Base-by-base conservation (phyloP, 306 rosid genomes). In the Glycyrrhiza uralensis region DNA sequence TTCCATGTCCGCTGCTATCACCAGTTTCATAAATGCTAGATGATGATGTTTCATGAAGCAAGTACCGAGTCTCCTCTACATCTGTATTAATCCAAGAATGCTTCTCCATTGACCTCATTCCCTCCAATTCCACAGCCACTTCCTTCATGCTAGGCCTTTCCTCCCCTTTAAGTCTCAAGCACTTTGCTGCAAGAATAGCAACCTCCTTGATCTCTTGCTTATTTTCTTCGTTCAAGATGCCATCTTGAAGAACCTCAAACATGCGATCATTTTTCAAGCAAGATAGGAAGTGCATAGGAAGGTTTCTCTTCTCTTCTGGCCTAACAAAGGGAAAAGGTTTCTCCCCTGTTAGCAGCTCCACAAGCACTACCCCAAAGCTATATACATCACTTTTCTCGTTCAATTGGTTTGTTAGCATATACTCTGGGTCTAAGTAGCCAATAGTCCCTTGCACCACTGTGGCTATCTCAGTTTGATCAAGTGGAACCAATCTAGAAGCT, bases 81-180 rank as follows among this genome's bases (percentile, higher is more conserved):
- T 32, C 44, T 11, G 5, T 15, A 12, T 67, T 49, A 33, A 7
- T 30, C 73, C 23, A 30, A 47, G 28, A 26, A 2, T 49, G 47
- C 22, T 67, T 49, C 1, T 67, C 20, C 47, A 32, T 19, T 32
- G 19, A 4, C 35, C 22, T 49, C 41, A 49, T 49, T 67, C 73
- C 61, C n/a, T 49, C 61, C 20, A 67, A 49, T 19, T 67, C 45
- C 45, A 67, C 29, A 29, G 63, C 63, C 22, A 56, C 63, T 29
- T 56, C 62, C 38, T 55, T 55, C 62, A 55, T 55, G 46, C 72
- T 45, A 4, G 72, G 59, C 32, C 72, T 47, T 10, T 66, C 57
- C 1, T 66, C 72, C 19, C 72, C 72, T 28, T n/a, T 30, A 10
- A 66, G 59, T 18, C 73, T 47, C 11, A 66, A 66, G 12, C 72